Percentiles rank a stretch among this genome's conserved stretches.
Evolutionary conservation across 2,329 filamentous ascomycete species (phyloP).

Genomic region (Penicillium sp.): DNA sequence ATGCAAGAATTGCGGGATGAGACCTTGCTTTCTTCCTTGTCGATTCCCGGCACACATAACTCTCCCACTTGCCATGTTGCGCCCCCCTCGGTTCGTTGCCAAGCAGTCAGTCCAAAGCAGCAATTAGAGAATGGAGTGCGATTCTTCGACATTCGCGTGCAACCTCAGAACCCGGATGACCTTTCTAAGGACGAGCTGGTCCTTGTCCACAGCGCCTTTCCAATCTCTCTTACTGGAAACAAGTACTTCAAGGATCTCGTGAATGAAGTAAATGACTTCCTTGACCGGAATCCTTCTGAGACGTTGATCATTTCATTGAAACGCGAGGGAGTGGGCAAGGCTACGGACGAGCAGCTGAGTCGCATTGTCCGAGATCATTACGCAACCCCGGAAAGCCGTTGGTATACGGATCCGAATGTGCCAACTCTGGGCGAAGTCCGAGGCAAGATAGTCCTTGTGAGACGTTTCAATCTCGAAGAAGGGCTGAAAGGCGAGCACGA

Average conservation of each 20-base stretch:
- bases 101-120: slow-evolving; percentile 69
- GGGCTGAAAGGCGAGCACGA: slow-evolving; percentile 41
- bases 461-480: slow-evolving; percentile 68
- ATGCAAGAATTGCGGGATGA: slow-evolving; percentile 72
- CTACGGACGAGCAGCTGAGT: slow-evolving; percentile 74
- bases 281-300: slow-evolving; percentile 74
- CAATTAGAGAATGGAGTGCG: slow-evolving; percentile 89
- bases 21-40: slow-evolving; percentile 72
- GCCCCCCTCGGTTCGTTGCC: slow-evolving; percentile 88
- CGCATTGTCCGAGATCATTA: slow-evolving; percentile 72
- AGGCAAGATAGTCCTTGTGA: slow-evolving; percentile 77
- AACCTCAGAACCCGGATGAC: slow-evolving; percentile 57
- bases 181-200: slow-evolving; percentile 62
- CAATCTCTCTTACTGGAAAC: slow-evolving; percentile 74
- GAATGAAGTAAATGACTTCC: slow-evolving; percentile 67
- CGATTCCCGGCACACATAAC: slow-evolving; percentile 94
- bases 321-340: slow-evolving; percentile 78
- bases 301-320: slow-evolving; percentile 84
- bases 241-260: slow-evolving; percentile 76
- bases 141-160: slow-evolving; percentile 88
- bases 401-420: slow-evolving; percentile 75
- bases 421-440: slow-evolving; percentile 75
- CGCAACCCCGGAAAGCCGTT: slow-evolving; percentile 54
- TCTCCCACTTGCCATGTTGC: slow-evolving; percentile 80
- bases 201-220: slow-evolving; percentile 88